A percentile compares a stretch with the other conserved stretches of the same genome.
Evolutionary conservation across 768 basidiomycete species (phyloP).

Genomic region (Lanmaoa rubissima): DNA sequence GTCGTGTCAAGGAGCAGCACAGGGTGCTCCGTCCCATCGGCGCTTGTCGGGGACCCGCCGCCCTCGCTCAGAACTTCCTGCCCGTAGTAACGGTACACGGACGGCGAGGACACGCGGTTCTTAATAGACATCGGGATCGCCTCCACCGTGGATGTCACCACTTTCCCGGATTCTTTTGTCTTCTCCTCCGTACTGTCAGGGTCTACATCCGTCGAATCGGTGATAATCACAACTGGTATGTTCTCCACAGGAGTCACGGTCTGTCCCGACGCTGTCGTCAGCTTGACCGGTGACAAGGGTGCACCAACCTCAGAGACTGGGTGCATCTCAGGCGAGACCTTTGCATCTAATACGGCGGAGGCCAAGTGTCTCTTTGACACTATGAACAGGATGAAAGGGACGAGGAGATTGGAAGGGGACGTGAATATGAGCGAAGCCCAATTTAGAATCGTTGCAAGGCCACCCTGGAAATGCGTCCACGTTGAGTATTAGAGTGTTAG

Average conservation of each 20-base stretch:
- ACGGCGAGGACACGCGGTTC: constrained; percentile 20
- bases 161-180: neutral
- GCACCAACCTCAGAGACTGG: neutral
- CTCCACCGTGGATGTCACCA: neutral
- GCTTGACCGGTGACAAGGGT: neutral
- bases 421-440: constrained; percentile 28
- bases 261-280: neutral
- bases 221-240: constrained; percentile 20
- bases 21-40: neutral
- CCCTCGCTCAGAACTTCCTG: constrained; percentile 6
- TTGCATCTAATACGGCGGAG: constrained; percentile 19
- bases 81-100: constrained; percentile 22
- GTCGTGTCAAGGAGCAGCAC: constrained; percentile 4
- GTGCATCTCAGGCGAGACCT: constrained; percentile 1
- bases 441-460: constrained; percentile 18
- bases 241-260: neutral
- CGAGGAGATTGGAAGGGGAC: constrained; percentile 21
- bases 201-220: constrained; percentile 9
- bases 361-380: constrained; percentile 19
- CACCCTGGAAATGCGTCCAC: constrained; percentile 2
- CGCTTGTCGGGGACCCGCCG: neutral
- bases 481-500: neutral
- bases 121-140: constrained; percentile 14
- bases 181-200: constrained; percentile 2
- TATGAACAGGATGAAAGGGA: constrained; percentile 22